These are phyloP conservation scores for Cladosporium sp. DNA, from an alignment of 2,329 filamentous ascomycete genomes.

Conservation along the genomic window DNA sequence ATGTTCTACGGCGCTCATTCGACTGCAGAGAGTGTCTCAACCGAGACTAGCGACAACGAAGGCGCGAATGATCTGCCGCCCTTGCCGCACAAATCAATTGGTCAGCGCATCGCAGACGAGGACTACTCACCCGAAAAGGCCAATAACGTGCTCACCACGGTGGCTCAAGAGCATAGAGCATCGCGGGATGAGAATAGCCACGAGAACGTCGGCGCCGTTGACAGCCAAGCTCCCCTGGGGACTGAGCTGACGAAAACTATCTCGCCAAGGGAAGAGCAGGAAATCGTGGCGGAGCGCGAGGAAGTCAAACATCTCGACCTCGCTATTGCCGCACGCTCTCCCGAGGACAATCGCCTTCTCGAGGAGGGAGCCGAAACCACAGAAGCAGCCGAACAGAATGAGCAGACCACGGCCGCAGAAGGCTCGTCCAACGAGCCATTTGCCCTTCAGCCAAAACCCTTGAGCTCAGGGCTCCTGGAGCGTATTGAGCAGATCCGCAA, in stretches of 20 bases:
- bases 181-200: constrained; percentile 28
- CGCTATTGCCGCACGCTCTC: constrained; percentile 48
- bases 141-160: constrained; percentile 64
- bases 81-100: constrained; percentile 36
- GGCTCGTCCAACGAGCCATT: constrained; percentile 32
- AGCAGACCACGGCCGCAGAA: background rate
- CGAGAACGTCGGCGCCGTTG: constrained; percentile 25
- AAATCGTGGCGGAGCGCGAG: constrained; percentile 48
- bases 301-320: constrained; percentile 65
- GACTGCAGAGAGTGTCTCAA: constrained; percentile 35
- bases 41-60: constrained; percentile 57
- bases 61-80: constrained; percentile 56
- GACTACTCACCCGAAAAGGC: constrained; percentile 57
- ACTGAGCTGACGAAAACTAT: constrained; percentile 28
- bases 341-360: constrained; percentile 26
- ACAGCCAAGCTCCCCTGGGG: constrained; percentile 13
- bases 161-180: constrained; percentile 62
- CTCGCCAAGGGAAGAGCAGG: constrained; percentile 36
- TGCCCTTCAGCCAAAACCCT: constrained; percentile 37
- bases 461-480: constrained; percentile 40
- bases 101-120: constrained; percentile 52
- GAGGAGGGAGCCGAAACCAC: background rate
- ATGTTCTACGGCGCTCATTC: constrained; percentile 91
- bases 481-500: constrained; percentile 43
- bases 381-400: background rate